Conservation (phyloP, 345 rosid genomes). For the Cardiospermum halicacabum region DNA sequence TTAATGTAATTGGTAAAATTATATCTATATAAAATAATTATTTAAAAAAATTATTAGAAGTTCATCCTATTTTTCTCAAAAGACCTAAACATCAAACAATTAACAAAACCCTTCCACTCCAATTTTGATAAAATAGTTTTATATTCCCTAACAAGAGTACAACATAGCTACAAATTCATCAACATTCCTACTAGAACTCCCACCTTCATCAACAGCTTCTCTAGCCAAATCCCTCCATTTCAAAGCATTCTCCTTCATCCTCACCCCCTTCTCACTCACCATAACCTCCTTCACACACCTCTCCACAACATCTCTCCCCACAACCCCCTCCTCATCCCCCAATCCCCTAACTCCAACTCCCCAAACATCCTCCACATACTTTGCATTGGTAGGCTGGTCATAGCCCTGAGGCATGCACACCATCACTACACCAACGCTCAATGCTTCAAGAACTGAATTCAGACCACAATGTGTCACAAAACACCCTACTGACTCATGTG, state of each 20-base stretch:
- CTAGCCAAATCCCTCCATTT: conserved; percentile 27
- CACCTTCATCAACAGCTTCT: conserved; percentile 27
- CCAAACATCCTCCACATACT: conserved; percentile 38
- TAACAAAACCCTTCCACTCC: too few species aligned
- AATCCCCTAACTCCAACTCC: conserved; percentile 22
- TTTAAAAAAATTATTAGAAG: too few species aligned
- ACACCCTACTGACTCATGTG: conserved; percentile 26
- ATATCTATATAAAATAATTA: too few species aligned
- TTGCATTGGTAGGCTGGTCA: conserved; percentile 40
- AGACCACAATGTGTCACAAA: conserved; percentile 39
- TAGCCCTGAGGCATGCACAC: conserved; percentile 39
- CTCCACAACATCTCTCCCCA: conserved; percentile 19
- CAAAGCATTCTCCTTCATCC: conserved; percentile 16
- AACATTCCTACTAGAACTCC: conserved; percentile 25
- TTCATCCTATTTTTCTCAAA: too few species aligned
- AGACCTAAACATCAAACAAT: too few species aligned
- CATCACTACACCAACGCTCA: conserved; percentile 39
- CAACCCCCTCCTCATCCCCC: conserved; percentile 17
- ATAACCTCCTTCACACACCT: conserved; percentile 20
- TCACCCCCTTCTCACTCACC: conserved; percentile 27
- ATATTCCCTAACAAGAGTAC: too few species aligned
- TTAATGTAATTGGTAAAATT: too few species aligned
- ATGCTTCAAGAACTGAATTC: conserved; percentile 37
- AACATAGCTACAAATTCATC: conserved; percentile 17
- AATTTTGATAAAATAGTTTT: too few species aligned